Conservation (phyloP, 2,329 filamentous ascomycete genomes). For the Beauveria brongniartii region DNA sequence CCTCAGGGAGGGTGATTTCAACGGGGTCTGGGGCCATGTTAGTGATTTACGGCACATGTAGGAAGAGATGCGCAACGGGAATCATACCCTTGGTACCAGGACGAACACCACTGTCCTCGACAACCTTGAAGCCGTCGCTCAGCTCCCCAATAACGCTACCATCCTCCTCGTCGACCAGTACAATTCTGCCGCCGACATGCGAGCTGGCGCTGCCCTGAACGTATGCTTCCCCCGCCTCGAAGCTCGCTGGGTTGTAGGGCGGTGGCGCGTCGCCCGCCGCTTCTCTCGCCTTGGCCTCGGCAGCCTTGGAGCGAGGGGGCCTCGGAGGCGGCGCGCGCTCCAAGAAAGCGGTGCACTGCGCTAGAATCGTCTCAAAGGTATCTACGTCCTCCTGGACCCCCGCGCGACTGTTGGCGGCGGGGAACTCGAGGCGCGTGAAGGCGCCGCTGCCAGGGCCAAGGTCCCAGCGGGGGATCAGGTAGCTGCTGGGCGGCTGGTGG, state of each 20-base stretch:
- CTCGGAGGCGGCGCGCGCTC: conserved; percentile 66
- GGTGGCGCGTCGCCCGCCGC: conserved; percentile 39
- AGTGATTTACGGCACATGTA: neutral
- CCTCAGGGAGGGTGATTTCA: conserved; percentile 64
- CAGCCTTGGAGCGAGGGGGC: conserved; percentile 23
- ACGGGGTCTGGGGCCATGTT: conserved; percentile 53
- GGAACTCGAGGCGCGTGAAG: conserved; percentile 91
- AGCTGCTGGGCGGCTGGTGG: conserved; percentile 86
- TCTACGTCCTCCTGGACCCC: conserved; percentile 86
- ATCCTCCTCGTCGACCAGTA: conserved; percentile 91
- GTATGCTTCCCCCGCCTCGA: conserved; percentile 72
- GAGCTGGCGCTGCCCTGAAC: conserved; percentile 53
- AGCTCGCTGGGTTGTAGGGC: conserved; percentile 75
- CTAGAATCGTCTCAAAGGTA: conserved; percentile 94
- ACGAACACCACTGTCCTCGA: conserved; percentile 67
- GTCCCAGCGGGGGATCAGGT: conserved; percentile 93
- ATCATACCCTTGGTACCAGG: conserved; percentile 79
- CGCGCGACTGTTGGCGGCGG: conserved; percentile 58
- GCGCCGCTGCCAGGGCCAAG: conserved; percentile 79
- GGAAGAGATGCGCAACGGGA: neutral
- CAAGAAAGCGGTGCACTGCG: conserved; percentile 94
- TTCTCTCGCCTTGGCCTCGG: conserved; percentile 30
- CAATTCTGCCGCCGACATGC: conserved; percentile 61
- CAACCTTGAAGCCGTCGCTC: conserved; percentile 69
- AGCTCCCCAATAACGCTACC: conserved; percentile 92